These are phyloP conservation scores for Panicum miliaceum DNA, from an alignment of 176 grass and related monocot species.

Conservation along the genomic window DNA sequence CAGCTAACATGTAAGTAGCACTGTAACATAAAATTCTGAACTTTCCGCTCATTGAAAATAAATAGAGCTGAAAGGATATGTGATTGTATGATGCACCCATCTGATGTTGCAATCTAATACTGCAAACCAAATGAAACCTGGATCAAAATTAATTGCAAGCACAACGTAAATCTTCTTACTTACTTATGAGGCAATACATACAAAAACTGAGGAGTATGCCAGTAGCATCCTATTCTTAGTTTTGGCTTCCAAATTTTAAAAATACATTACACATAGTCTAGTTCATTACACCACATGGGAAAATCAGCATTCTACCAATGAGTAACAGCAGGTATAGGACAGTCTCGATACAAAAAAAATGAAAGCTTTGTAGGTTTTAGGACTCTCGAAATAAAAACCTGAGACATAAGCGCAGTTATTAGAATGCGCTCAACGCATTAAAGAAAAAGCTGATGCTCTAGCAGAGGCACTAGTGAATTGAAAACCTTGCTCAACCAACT, in stretches of 20 bases:
- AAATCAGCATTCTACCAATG: neutral
- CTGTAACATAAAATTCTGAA: neutral
- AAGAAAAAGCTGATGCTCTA: neutral
- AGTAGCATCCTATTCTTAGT: neutral
- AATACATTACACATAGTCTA: neutral
- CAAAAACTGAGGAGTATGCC: neutral
- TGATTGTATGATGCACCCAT: neutral
- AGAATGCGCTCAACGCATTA: neutral
- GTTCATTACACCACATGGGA: neutral
- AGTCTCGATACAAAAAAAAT: slow-evolving; percentile 11
- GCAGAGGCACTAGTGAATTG: neutral
- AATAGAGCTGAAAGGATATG: slow-evolving; percentile 18
- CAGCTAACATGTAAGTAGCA: slow-evolving; percentile 1
- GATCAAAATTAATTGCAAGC: neutral
- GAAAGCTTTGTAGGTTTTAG: neutral
- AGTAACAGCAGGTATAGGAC: neutral
- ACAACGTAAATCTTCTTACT: slow-evolving; percentile 2
- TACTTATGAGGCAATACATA: neutral
- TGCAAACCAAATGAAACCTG: neutral
- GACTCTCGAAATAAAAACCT: neutral
- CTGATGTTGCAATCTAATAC: slow-evolving; percentile 7
- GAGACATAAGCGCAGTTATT: neutral
- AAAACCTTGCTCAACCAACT: neutral
- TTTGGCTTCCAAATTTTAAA: neutral
- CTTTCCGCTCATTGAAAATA: neutral